Percentiles rank a stretch among this genome's conserved stretches.
These are phyloP conservation scores for Coemansia sp. DNA, from an alignment of 192 early-diverging fungal species.

Conservation along the genomic window DNA sequence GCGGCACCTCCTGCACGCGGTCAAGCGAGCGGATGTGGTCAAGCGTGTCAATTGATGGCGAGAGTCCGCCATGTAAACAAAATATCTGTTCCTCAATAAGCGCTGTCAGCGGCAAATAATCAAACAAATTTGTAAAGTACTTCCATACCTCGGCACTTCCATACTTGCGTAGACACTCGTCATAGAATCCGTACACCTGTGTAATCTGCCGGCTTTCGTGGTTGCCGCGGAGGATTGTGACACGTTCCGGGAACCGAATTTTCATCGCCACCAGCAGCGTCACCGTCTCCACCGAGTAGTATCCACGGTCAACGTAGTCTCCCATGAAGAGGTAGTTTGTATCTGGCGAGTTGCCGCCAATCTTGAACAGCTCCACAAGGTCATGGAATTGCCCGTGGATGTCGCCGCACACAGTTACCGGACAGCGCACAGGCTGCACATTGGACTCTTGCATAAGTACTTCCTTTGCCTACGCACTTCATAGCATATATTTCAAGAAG, in stretches of 20 bases:
- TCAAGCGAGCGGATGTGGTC: slow-evolving; percentile 96
- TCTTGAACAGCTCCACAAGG: slow-evolving; percentile 93
- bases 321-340: slow-evolving; percentile 99
- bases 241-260: slow-evolving; percentile 84
- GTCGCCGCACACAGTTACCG: slow-evolving; percentile 99
- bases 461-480: slow-evolving; percentile 79
- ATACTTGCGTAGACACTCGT: slow-evolving; percentile 98
- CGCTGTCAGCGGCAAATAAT: slow-evolving; percentile 93
- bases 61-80: slow-evolving; percentile 97
- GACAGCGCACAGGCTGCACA: slow-evolving; percentile 95
- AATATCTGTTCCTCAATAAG: slow-evolving; percentile 97
- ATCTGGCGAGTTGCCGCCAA: slow-evolving; percentile 93
- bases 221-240: slow-evolving; percentile 97
- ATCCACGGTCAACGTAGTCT: slow-evolving; percentile 99
- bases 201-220: slow-evolving; percentile 99
- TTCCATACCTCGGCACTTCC: slow-evolving; percentile 98
- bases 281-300: slow-evolving; percentile 98
- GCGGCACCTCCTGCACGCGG: slow-evolving; percentile 88
- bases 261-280: slow-evolving; percentile 93
- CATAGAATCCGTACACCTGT: slow-evolving; percentile 99
- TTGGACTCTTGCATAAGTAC: slow-evolving; percentile 95
- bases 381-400: slow-evolving; percentile 99
- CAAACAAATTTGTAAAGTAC: slow-evolving; percentile 96
- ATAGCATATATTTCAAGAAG: slow-evolving; percentile 1
- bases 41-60: slow-evolving; percentile 90